A percentile compares a stretch with the other conserved stretches of the same genome.
Conservation (phyloP, 208 protist species). For the Leishmania martiniquensis region DNA sequence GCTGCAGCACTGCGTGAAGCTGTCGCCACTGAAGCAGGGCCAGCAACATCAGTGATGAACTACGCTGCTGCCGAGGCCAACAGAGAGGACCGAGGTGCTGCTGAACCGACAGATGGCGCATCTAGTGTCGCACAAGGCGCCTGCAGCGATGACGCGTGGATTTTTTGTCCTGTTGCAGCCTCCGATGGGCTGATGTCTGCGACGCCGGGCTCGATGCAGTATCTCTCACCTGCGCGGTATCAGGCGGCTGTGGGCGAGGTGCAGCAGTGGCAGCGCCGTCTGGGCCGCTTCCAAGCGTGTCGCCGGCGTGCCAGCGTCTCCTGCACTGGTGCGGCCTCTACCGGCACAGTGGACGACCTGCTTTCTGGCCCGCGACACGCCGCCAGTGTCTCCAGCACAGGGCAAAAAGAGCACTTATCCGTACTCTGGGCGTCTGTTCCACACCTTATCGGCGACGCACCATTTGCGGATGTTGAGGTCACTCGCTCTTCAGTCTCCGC, state of each 20-base stretch:
- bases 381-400: neutral
- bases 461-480: neutral
- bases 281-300: neutral
- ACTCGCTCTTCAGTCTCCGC: neutral
- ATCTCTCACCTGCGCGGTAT: neutral
- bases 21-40: neutral
- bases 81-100: neutral
- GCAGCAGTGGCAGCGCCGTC: conserved; percentile 2
- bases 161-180: neutral
- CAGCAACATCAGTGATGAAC: neutral
- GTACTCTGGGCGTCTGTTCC: neutral
- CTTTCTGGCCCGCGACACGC: neutral
- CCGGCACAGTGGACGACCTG: neutral
- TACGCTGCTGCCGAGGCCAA: neutral
- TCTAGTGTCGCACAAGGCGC: neutral
- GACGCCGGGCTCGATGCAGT: neutral
- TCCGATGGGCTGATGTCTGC: neutral
- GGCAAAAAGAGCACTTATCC: neutral
- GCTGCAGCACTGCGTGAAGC: conserved; percentile 2
- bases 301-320: neutral
- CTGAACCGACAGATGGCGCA: neutral
- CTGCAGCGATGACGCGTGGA: neutral
- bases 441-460: neutral
- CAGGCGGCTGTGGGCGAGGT: neutral
- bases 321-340: neutral